Percentiles rank a stretch among this genome's conserved stretches.
Conservation (phyloP, 768 basidiomycete species). For the Boletus sensibilis region DNA sequence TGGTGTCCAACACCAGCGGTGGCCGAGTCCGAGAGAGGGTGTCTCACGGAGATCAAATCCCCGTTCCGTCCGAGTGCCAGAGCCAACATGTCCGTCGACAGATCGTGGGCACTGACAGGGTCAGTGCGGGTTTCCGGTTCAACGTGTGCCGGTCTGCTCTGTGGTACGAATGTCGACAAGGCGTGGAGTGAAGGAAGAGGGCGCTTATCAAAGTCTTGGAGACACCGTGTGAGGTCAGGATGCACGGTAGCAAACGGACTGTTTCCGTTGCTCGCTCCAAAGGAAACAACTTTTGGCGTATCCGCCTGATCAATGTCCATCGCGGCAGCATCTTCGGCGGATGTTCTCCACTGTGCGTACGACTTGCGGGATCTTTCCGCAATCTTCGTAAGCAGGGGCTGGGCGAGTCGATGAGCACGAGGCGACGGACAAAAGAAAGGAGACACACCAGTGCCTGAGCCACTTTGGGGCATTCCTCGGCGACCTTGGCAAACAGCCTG, state of each 20-base stretch:
- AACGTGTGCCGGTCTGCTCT: constrained; percentile 5
- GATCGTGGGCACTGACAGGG: constrained; percentile 21
- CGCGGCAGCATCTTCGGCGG: constrained; percentile 13
- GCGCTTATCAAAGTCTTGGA: constrained; percentile 24
- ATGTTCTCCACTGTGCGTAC: constrained; percentile 41
- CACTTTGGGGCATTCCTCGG: constrained; percentile 58
- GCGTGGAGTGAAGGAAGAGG: constrained; percentile 20
- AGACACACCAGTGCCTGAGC: constrained; percentile 55
- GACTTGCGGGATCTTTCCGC: constrained; percentile 48
- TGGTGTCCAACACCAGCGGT: constrained; percentile 27
- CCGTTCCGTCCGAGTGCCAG: constrained; percentile 32
- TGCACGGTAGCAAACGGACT: constrained; percentile 26
- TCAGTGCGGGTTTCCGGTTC: constrained; percentile 25
- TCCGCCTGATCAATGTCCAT: constrained; percentile 30
- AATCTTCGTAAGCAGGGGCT: constrained; percentile 60
- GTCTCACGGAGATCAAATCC: constrained; percentile 21
- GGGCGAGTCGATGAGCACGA: constrained; percentile 10
- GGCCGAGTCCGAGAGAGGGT: constrained; percentile 17
- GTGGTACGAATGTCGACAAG: constrained; percentile 26
- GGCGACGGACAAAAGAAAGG: not conserved
- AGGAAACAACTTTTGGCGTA: not conserved
- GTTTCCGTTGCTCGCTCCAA: not conserved
- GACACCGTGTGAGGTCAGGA: constrained; percentile 23
- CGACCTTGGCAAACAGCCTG: constrained; percentile 55
- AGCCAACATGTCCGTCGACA: constrained; percentile 35